phyloP scores from a whole-genome alignment of 169 alveolate species.

The Cryptosporidium sp. region DNA sequence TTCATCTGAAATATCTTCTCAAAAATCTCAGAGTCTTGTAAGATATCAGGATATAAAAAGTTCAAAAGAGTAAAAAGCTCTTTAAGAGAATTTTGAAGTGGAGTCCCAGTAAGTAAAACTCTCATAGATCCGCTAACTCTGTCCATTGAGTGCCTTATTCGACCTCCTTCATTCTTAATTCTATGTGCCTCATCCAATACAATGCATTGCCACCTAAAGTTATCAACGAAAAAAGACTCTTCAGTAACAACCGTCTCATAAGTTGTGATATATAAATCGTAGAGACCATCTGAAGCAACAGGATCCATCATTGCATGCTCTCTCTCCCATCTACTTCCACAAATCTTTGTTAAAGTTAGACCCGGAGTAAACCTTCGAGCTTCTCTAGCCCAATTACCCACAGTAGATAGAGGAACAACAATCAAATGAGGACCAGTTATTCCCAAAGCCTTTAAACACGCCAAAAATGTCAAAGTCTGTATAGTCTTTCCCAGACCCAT shows the following conservation, averaged over 20 bases:
- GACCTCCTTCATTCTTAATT: conserved; percentile 95
- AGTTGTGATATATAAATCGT: conserved; percentile 91
- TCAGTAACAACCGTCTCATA: conserved; percentile 92
- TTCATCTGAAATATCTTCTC: conserved; percentile 88
- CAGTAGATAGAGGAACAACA: conserved; percentile 95
- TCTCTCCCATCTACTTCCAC: conserved; percentile 90
- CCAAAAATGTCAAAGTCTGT: conserved; percentile 89
- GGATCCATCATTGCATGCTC: conserved; percentile 88
- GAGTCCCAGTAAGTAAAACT: conserved; percentile 95
- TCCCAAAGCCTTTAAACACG: conserved; percentile 83
- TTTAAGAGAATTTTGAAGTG: conserved; percentile 93
- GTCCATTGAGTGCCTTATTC: conserved; percentile 93
- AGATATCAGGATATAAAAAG: conserved; percentile 97
- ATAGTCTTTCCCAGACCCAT: conserved; percentile 94
- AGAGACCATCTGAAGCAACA: conserved; percentile 83
- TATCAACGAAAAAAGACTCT: conserved; percentile 90
- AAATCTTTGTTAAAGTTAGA: conserved; percentile 87
- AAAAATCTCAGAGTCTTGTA: conserved; percentile 93
- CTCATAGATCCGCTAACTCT: conserved; percentile 90
- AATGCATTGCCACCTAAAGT: conserved; percentile 94
- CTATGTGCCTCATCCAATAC: conserved; percentile 99
- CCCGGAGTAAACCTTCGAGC: conserved; percentile 90
- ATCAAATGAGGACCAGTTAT: conserved; percentile 93
- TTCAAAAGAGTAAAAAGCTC: conserved; percentile 95
- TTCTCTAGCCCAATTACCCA: conserved; percentile 96